Percentiles rank a stretch among this genome's conserved stretches.
These are phyloP conservation scores for Dipodascus albidus DNA, from an alignment of 805 yeast species.

Conservation along the genomic window DNA sequence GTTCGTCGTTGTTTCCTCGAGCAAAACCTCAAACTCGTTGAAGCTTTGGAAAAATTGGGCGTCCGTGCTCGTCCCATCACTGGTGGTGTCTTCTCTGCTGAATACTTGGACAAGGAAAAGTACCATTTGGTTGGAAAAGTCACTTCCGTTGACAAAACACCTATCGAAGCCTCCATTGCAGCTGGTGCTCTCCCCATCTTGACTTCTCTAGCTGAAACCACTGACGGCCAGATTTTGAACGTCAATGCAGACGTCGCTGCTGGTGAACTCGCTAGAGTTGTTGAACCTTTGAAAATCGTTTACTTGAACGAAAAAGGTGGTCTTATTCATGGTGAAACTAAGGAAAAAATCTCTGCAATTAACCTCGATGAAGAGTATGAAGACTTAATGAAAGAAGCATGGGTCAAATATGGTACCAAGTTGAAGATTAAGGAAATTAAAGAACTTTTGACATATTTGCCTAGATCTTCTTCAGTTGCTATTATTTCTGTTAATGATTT, in stretches of 20 bases:
- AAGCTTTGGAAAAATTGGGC: constrained; percentile 92
- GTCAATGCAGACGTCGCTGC: constrained; percentile 99
- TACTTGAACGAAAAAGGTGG: constrained; percentile 98
- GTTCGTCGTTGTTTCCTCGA: constrained; percentile 92
- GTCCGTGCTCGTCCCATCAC: constrained; percentile 98
- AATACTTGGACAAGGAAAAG: constrained; percentile 79
- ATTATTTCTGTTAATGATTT: constrained; percentile 90
- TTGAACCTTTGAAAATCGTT: constrained; percentile 94
- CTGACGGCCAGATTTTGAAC: constrained; percentile 91
- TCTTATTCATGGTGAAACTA: constrained; percentile 81
- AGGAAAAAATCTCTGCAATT: constrained; percentile 79
- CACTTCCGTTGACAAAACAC: constrained; percentile 72
- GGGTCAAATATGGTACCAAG: constrained; percentile 99
- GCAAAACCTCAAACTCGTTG: constrained; percentile 88
- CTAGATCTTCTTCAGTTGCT: constrained; percentile 96
- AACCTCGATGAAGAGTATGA: constrained; percentile 96
- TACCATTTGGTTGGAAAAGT: constrained; percentile 90
- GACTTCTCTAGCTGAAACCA: constrained; percentile 93
- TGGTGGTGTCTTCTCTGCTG: constrained; percentile 93
- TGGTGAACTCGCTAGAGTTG: constrained; percentile 91
- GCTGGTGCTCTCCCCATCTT: constrained; percentile 96
- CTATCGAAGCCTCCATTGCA: constrained; percentile 86
- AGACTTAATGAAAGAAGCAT: constrained; percentile 75
- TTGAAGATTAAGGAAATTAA: constrained; percentile 93
- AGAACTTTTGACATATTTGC: constrained; percentile 85